Percentiles rank a stretch among this genome's conserved stretches.
Evolutionary conservation across 768 basidiomycete species (phyloP).

Genomic region (Sutorius australiensis): DNA sequence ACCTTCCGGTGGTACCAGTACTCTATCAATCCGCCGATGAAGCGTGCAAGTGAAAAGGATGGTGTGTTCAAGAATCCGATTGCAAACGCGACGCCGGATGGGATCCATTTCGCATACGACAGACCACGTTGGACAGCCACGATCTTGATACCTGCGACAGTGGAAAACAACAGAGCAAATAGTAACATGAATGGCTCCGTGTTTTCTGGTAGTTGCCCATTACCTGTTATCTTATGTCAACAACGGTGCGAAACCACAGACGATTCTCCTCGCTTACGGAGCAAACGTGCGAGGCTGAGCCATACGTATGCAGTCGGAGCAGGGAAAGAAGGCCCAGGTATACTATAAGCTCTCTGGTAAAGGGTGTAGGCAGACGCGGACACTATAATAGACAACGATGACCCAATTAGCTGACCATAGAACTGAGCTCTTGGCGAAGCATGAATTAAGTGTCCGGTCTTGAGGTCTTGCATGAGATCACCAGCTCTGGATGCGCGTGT

Average conservation of each 20-base stretch:
- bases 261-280: conserved; percentile 48
- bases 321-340: conserved; percentile 93
- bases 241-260: background rate
- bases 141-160: conserved; percentile 64
- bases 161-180: conserved; percentile 70
- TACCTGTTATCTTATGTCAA: conserved; percentile 43
- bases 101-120: conserved; percentile 72
- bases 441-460: conserved; percentile 89
- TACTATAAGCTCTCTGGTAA: conserved; percentile 82
- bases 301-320: conserved; percentile 96
- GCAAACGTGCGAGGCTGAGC: conserved; percentile 70
- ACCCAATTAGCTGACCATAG: conserved; percentile 90
- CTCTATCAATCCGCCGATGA: conserved; percentile 84
- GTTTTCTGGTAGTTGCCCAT: conserved; percentile 78
- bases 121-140: conserved; percentile 46
- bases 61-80: conserved; percentile 96
- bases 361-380: conserved; percentile 84
- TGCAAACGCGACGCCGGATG: conserved; percentile 91
- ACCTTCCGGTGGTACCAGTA: conserved; percentile 57
- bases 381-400: conserved; percentile 81
- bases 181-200: conserved; percentile 72
- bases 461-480: conserved; percentile 98
- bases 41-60: conserved; percentile 86
- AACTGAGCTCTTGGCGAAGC: conserved; percentile 95
- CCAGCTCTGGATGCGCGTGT: conserved; percentile 59